phyloP scores from a whole-genome alignment of 192 early-diverging fungal species.

The Coemansia sp. region DNA sequence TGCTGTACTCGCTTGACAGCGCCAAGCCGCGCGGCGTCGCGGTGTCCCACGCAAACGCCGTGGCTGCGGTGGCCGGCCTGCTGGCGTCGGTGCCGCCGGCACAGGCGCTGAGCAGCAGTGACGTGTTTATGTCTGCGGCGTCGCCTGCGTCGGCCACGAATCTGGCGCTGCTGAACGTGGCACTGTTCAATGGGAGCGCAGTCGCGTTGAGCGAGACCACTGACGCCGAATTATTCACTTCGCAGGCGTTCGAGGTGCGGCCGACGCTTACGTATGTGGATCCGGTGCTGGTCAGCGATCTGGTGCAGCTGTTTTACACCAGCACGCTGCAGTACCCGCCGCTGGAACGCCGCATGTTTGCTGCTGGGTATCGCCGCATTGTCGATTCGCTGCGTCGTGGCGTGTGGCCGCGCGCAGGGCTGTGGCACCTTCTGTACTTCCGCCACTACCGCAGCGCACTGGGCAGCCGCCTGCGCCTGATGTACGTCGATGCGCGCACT shows the following conservation, averaged over 20 bases:
- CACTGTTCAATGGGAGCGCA: slow-evolving; percentile 29
- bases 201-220: slow-evolving; percentile 35
- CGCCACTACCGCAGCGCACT: slow-evolving; percentile 53
- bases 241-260: slow-evolving; percentile 27
- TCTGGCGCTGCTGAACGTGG: slow-evolving; percentile 35
- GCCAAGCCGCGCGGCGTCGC: slow-evolving; percentile 23
- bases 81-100: slow-evolving; percentile 20
- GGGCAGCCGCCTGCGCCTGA: slow-evolving; percentile 40
- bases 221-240: slow-evolving; percentile 36
- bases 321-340: slow-evolving; percentile 40
- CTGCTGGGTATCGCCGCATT: slow-evolving; percentile 22
- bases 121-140: slow-evolving; percentile 33
- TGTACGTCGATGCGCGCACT: slow-evolving; percentile 31
- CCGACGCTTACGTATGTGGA: slow-evolving; percentile 41
- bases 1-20: slow-evolving; percentile 17
- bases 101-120: slow-evolving; percentile 21
- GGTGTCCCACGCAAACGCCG: slow-evolving; percentile 41
- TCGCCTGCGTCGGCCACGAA: slow-evolving; percentile 28
- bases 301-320: slow-evolving; percentile 43
- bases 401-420: slow-evolving; percentile 17
- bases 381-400: slow-evolving; percentile 44
- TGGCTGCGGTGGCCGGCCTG: slow-evolving; percentile 34
- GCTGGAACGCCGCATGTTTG: slow-evolving; percentile 42
- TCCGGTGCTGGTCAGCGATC: slow-evolving; percentile 28
- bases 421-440: slow-evolving; percentile 52